Percentiles rank a stretch among this genome's conserved stretches.
phyloP scores from a whole-genome alignment of 495 filamentous ascomycete species.

The Tuber aestivum region DNA sequence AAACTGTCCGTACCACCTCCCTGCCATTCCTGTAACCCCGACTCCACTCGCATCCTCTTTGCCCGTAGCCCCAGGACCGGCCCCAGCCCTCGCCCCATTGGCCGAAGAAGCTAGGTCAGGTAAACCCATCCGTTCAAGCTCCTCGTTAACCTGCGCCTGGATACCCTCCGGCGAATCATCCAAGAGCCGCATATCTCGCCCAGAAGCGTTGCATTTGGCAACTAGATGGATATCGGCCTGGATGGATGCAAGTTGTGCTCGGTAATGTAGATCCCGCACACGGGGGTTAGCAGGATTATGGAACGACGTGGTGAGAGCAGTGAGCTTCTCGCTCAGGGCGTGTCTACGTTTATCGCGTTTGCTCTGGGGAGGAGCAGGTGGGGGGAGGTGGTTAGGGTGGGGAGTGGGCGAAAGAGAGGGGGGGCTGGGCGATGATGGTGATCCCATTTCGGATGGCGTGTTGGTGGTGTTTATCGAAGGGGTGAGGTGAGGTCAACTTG shows the following conservation, averaged over 20 bases:
- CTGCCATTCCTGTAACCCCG: slow-evolving; percentile 55
- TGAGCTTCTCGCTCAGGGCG: slow-evolving; percentile 66
- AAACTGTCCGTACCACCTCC: slow-evolving; percentile 63
- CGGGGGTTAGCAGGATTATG: slow-evolving; percentile 48
- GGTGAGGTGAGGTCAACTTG: slow-evolving; percentile 13
- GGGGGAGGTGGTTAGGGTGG: slow-evolving; percentile 23
- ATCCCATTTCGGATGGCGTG: slow-evolving; percentile 36
- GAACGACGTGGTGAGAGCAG: slow-evolving; percentile 66
- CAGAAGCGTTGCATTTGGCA: slow-evolving; percentile 72
- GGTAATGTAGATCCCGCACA: slow-evolving; percentile 76
- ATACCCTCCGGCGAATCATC: slow-evolving; percentile 63
- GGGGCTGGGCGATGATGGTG: slow-evolving; percentile 22
- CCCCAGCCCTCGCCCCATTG: slow-evolving; percentile 24
- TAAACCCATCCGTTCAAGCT: slow-evolving; percentile 49
- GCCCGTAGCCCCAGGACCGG: slow-evolving; percentile 41
- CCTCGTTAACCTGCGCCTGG: slow-evolving; percentile 54
- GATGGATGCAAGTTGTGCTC: slow-evolving; percentile 77
- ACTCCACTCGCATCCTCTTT: slow-evolving; percentile 43
- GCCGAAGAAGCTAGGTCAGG: slow-evolving; percentile 57
- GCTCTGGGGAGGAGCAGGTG: slow-evolving; percentile 51
- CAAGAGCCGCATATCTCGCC: slow-evolving; percentile 59
- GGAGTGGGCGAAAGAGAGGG: slow-evolving; percentile 40
- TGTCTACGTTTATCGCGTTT: slow-evolving; percentile 89
- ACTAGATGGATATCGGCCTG: slow-evolving; percentile 87
- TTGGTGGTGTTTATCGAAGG: slow-evolving; percentile 12